phyloP scores from a whole-genome alignment of 164 flowering plant genomes.

The Chimonanthus salicifolius region DNA sequence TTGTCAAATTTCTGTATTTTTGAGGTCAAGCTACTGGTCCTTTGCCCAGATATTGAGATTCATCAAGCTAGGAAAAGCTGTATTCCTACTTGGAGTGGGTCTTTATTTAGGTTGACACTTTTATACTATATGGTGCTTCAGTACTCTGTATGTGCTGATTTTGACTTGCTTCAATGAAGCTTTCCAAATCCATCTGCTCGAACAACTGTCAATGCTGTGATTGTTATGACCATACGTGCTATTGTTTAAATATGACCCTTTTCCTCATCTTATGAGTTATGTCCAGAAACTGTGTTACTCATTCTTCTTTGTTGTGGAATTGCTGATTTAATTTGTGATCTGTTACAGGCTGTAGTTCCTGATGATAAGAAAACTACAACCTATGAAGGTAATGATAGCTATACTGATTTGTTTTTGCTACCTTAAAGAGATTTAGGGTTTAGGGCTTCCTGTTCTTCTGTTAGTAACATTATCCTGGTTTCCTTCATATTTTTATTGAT shows the following conservation, averaged over 20 bases:
- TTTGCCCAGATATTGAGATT: too few species aligned
- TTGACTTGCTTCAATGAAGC: too few species aligned
- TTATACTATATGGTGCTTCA: too few species aligned
- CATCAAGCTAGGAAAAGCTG: too few species aligned
- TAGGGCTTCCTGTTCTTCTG: neutral
- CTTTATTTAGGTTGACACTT: too few species aligned
- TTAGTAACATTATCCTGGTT: neutral
- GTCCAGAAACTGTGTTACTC: neutral
- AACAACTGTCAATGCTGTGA: too few species aligned
- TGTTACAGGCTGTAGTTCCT: conserved; percentile 60
- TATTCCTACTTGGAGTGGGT: too few species aligned
- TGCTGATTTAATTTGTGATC: neutral
- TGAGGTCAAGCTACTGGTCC: too few species aligned
- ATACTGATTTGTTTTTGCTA: conserved; percentile 1
- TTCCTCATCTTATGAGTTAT: neutral
- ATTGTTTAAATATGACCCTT: neutral
- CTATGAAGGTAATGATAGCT: conserved; percentile 43
- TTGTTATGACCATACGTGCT: neutral
- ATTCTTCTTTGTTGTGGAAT: neutral
- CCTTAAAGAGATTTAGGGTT: neutral
- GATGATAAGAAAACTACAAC: conserved; percentile 43
- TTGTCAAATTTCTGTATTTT: too few species aligned
- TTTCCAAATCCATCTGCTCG: too few species aligned
- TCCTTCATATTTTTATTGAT: neutral
- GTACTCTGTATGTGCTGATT: too few species aligned